Percentiles rank a stretch among this genome's conserved stretches.
Conservation (phyloP, 805 yeast genomes). For the Candida caryicola region DNA sequence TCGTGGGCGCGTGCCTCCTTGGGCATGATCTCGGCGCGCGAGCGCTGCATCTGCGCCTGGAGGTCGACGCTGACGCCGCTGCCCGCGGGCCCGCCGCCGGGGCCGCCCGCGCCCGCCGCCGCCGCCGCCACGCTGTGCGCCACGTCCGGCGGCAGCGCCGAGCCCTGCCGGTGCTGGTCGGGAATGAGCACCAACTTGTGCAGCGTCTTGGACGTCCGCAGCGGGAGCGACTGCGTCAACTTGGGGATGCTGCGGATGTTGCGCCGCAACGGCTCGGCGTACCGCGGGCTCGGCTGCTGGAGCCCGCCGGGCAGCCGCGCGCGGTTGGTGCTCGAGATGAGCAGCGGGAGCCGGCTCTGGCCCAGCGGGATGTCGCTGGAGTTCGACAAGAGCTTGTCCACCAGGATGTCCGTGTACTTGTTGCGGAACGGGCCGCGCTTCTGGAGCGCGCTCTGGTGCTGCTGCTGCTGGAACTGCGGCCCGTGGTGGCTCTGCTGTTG, state of each 20-base stretch:
- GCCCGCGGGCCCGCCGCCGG: no score
- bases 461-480: slow-evolving; percentile 19
- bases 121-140: not conserved
- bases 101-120: not conserved
- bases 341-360: slow-evolving; percentile 45
- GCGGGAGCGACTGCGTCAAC: slow-evolving; percentile 53
- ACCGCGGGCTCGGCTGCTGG: not conserved
- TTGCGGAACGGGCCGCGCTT: slow-evolving; percentile 29
- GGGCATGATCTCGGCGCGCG: slow-evolving; percentile 56
- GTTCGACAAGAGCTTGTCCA: slow-evolving; percentile 73
- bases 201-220: slow-evolving; percentile 81
- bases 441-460: slow-evolving; percentile 23
- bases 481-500: slow-evolving; percentile 25
- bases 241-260: slow-evolving; percentile 50
- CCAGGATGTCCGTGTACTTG: slow-evolving; percentile 73
- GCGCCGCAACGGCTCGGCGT: slow-evolving; percentile 15
- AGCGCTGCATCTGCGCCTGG: slow-evolving; percentile 34
- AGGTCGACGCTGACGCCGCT: slow-evolving; percentile 12
- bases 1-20: slow-evolving; percentile 60
- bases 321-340: slow-evolving; percentile 14
- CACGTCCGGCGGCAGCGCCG: slow-evolving; percentile 13
- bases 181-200: slow-evolving; percentile 88
- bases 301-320: slow-evolving; percentile 7
- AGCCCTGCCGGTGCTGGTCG: slow-evolving; percentile 36
- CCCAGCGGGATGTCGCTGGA: slow-evolving; percentile 89